Percentiles rank a stretch among this genome's conserved stretches.
phyloP scores from a whole-genome alignment of 2,329 filamentous ascomycete genomes.

The Colletotrichum higginsianum region DNA sequence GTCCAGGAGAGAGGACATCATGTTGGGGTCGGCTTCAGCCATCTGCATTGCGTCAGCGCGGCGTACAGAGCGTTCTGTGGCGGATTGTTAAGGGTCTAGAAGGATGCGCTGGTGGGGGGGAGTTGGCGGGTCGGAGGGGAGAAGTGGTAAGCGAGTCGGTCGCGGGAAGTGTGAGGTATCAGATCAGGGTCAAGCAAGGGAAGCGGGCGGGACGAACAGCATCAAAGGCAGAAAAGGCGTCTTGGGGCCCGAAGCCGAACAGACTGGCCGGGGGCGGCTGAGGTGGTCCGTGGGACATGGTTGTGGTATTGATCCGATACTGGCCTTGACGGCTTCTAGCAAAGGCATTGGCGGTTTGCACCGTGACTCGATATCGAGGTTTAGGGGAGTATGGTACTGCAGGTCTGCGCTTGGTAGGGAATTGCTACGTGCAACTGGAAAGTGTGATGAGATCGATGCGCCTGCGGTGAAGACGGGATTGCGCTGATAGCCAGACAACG shows the following conservation, averaged over 20 bases:
- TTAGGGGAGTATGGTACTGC: conserved; percentile 10
- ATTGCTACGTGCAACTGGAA: conserved; percentile 23
- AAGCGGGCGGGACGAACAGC: conserved; percentile 39
- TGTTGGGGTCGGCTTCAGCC: conserved; percentile 52
- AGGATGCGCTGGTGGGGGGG: conserved; percentile 23
- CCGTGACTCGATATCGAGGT: conserved; percentile 11
- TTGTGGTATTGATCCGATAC: conserved; percentile 43
- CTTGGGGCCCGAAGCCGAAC: conserved; percentile 53
- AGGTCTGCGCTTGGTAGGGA: not conserved
- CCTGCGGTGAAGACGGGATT: not conserved
- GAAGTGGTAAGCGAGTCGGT: conserved; percentile 24
- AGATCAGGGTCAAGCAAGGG: conserved; percentile 13
- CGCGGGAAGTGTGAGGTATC: conserved; percentile 15
- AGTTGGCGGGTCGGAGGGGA: conserved; percentile 25
- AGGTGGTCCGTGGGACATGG: conserved; percentile 55
- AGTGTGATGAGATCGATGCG: conserved; percentile 17
- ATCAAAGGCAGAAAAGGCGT: conserved; percentile 43
- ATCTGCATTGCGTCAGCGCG: conserved; percentile 43
- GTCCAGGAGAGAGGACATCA: conserved; percentile 62
- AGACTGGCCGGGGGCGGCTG: conserved; percentile 53
- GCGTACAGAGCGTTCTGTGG: conserved; percentile 20
- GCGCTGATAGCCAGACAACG: not conserved
- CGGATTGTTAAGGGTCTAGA: conserved; percentile 9
- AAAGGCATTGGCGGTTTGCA: conserved; percentile 39
- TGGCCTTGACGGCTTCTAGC: conserved; percentile 35